A percentile compares a stretch with the other conserved stretches of the same genome.
phyloP scores from a whole-genome alignment of 345 rosid genomes.

The Sisymbrium irio region DNA sequence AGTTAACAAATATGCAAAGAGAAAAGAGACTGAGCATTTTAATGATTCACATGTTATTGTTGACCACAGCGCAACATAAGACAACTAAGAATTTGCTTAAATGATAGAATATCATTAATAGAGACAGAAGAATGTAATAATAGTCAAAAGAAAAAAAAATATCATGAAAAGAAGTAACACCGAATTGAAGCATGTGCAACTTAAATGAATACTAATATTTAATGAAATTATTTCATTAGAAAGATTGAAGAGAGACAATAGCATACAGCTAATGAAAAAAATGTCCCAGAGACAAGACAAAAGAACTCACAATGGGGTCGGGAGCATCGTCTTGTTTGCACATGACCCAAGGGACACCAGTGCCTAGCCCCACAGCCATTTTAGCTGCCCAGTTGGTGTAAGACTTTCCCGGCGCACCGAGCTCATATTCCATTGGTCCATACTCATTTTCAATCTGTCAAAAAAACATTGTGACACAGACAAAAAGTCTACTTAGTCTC shows the following conservation, averaged over 20 bases:
- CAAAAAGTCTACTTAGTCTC: conserved; percentile 14
- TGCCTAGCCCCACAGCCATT: conserved; percentile 90
- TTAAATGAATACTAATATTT: conserved; percentile 15
- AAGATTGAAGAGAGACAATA: conserved; percentile 24
- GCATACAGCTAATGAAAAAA: conserved; percentile 34
- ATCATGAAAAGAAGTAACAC: conserved; percentile 24
- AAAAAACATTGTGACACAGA: neutral
- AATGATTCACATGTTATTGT: conserved; percentile 24
- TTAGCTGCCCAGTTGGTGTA: conserved; percentile 90
- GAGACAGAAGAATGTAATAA: neutral
- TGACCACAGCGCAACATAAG: conserved; percentile 4
- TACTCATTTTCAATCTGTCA: conserved; percentile 96
- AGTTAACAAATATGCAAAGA: conserved; percentile 11
- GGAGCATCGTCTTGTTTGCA: conserved; percentile 99
- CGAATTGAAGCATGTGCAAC: conserved; percentile 30
- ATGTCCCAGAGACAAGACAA: conserved; percentile 33
- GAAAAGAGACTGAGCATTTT: neutral
- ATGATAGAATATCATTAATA: conserved; percentile 12
- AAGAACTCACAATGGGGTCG: conserved; percentile 77
- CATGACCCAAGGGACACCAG: conserved; percentile 99
- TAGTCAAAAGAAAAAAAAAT: neutral
- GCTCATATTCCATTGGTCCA: conserved; percentile 87
- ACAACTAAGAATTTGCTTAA: conserved; percentile 17
- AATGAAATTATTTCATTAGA: conserved; percentile 12
- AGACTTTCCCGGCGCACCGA: conserved; percentile 65